Base-by-base conservation (phyloP, 768 basidiomycete species). In the Leccinum subgranulosum region DNA sequence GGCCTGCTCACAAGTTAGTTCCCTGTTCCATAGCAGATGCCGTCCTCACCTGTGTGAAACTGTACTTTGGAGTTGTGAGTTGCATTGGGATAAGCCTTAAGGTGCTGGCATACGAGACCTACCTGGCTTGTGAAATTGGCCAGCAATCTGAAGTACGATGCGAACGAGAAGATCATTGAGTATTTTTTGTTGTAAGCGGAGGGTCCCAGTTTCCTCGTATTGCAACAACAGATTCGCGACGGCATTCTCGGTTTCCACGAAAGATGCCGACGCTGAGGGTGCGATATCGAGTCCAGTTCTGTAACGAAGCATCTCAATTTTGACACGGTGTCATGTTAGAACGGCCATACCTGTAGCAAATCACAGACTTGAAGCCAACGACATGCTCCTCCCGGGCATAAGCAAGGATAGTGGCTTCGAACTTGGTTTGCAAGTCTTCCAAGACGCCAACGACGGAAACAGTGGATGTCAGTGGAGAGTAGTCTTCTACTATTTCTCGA, bases 281-380 rank as follows among this genome's bases (percentile, higher is more conserved):
- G 66, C 65, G 27, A 92, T 76, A 62, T 84, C 76, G 47, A 92
- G 74, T 3, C 90, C 90, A 0, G 88, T 88, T 49, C 90, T 72
- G 29, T 48, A 28, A 15, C 4, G 31, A 27, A 31, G 14, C 28
- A 11, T 11, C 25, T 50, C 3, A 11, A 23, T 39, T 2, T 36
- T 46, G 23, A 25, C 53, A 41, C 12, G 1, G 6, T 47, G n/a
- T n/a, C 3, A 21, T 19, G 23, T 12, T 34, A 14, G 6, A 25
- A 29, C 19, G 3, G 25, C 2, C 58, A 19, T 57, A 65, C 71
- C 71, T 82, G 67, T 92, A 92, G 70, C 88, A 89, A 1, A 84
- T 78, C 46, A 90, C 79, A 10, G 88, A 89, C 69, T 92, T 92
- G 79, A 90, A 88, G 1, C 80, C 83, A 2, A 74, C 88, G 10